Percentiles rank a stretch among this genome's conserved stretches.
These are phyloP conservation scores for Rhododendron simsii DNA, from an alignment of 148 eudicot species.

Conservation along the genomic window DNA sequence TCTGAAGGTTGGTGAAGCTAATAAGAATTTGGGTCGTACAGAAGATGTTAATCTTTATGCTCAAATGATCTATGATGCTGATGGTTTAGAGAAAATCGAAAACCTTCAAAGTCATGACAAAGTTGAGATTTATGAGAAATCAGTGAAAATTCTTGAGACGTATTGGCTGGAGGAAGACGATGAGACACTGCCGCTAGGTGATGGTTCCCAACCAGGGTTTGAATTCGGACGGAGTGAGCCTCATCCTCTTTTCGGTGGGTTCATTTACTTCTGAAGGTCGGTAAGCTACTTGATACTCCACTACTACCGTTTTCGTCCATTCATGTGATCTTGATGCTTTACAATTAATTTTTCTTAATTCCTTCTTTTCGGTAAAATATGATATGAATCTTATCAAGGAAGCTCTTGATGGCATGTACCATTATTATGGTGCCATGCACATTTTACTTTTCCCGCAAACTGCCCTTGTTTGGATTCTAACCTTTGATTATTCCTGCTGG, in stretches of 20 bases:
- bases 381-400: not conserved
- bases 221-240: slow-evolving; percentile 24
- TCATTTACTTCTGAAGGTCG: slow-evolving; percentile 30
- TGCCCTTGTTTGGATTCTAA: not conserved
- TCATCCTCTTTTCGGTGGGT: slow-evolving; percentile 35
- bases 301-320: not conserved
- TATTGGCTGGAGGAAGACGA: slow-evolving; percentile 47
- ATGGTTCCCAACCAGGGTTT: slow-evolving; percentile 22
- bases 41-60: slow-evolving; percentile 35
- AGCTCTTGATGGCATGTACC: not conserved
- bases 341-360: not conserved
- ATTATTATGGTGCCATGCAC: not conserved
- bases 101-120: slow-evolving; percentile 48
- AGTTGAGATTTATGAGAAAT: slow-evolving; percentile 49
- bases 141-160: slow-evolving; percentile 47
- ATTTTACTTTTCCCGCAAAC: not conserved
- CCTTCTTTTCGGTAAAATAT: not conserved
- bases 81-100: slow-evolving; percentile 52
- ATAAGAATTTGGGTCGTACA: slow-evolving; percentile 26
- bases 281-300: not conserved
- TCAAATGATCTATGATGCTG: slow-evolving; percentile 44
- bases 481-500: not conserved
- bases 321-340: not conserved
- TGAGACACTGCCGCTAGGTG: slow-evolving; percentile 31
- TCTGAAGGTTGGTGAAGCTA: slow-evolving; percentile 45